A percentile compares a stretch with the other conserved stretches of the same genome.
phyloP scores from a whole-genome alignment of 306 rosid species.

The Quercus suber region DNA sequence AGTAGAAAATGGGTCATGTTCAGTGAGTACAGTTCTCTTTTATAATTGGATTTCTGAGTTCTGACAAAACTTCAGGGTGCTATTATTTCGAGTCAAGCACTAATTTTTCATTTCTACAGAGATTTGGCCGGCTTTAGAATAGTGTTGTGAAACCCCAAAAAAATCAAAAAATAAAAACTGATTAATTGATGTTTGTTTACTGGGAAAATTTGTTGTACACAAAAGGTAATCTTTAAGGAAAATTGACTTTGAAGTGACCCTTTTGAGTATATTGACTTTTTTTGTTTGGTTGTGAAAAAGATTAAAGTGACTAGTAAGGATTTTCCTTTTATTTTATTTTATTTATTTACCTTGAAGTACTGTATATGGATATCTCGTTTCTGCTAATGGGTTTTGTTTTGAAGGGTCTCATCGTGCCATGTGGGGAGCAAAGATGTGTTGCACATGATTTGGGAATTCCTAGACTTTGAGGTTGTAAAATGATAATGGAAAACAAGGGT shows the following conservation, averaged over 20 bases:
- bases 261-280: constrained; percentile 7
- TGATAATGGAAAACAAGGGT: constrained; percentile 28
- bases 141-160: background rate
- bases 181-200: constrained; percentile 19
- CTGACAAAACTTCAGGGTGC: constrained; percentile 21
- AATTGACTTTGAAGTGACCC: constrained; percentile 3
- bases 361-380: background rate
- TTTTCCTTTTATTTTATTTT: background rate
- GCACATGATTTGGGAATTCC: constrained; percentile 50
- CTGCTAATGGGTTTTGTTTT: constrained; percentile 14
- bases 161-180: background rate
- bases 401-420: constrained; percentile 29
- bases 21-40: background rate
- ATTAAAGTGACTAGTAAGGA: constrained; percentile 1
- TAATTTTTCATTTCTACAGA: background rate
- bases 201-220: constrained; percentile 21
- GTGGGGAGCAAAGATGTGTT: constrained; percentile 33
- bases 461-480: constrained; percentile 39
- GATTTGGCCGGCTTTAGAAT: constrained; percentile 15
- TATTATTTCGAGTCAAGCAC: constrained; percentile 14
- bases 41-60: background rate
- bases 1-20: constrained; percentile 43
- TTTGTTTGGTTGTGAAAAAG: constrained; percentile 15
- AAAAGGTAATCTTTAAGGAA: constrained; percentile 5
- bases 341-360: background rate